A percentile compares a stretch with the other conserved stretches of the same genome.
Conservation (phyloP, 495 filamentous ascomycete species). For the Parathielavia appendiculata region DNA sequence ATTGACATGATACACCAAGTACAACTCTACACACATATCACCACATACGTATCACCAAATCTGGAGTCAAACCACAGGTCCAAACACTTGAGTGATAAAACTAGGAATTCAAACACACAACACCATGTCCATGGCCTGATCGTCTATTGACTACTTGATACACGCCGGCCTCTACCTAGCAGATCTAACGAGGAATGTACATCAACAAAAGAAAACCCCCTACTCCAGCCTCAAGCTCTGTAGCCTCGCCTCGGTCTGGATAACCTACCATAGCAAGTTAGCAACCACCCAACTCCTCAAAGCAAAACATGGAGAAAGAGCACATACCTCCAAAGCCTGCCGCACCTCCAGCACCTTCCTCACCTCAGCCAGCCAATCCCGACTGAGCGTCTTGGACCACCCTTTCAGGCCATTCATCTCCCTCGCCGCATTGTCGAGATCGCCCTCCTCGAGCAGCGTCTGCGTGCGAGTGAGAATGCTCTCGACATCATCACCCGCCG, state of each 20-base stretch:
- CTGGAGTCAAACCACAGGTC: too few relatives aligned
- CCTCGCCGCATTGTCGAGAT: constrained; percentile 82
- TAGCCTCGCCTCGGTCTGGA: constrained; percentile 56
- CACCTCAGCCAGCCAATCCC: constrained; percentile 87
- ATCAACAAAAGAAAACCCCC: constrained; percentile 20
- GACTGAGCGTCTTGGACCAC: constrained; percentile 89
- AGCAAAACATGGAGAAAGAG: neutral
- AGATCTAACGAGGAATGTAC: constrained; percentile 24
- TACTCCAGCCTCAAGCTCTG: constrained; percentile 56
- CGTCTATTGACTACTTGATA: constrained; percentile 25
- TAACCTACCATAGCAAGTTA: constrained; percentile 43
- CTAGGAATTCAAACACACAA: neutral
- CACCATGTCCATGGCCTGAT: neutral
- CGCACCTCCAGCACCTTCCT: constrained; percentile 86
- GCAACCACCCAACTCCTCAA: neutral
- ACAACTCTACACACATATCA: too few relatives aligned
- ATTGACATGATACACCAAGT: too few relatives aligned
- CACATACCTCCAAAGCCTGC: constrained; percentile 87
- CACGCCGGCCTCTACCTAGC: constrained; percentile 7
- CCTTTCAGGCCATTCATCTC: constrained; percentile 91
- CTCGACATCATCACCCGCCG: constrained; percentile 87
- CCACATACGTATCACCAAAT: too few relatives aligned
- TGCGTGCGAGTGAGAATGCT: constrained; percentile 85
- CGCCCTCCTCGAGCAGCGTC: constrained; percentile 81
- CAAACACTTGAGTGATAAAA: too few relatives aligned